Base-by-base conservation (phyloP, 2,329 filamentous ascomycete species). In the Exophiala spinifera region DNA sequence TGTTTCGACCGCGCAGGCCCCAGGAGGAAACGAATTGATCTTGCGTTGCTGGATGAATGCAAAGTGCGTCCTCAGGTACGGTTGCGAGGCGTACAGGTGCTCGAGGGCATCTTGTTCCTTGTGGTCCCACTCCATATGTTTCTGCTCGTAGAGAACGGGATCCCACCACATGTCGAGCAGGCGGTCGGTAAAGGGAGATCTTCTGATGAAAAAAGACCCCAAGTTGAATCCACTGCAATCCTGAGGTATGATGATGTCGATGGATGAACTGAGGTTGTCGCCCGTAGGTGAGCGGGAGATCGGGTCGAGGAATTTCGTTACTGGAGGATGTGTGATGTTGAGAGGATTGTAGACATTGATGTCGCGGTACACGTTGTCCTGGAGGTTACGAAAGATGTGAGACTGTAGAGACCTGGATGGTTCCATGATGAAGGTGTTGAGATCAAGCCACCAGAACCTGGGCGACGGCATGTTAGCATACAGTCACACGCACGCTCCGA, bases 401-500 rank as follows among this genome's bases (percentile, higher is more conserved):
- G 81, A 79, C 69, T 97, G 91, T 17, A 99, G 80, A 8, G 92
- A 96, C 71, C 91, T 89, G 17, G 84, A 86, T 3, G 91, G 90
- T 69, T 99, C 94, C 94, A 99, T 99, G 70, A 99, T 86, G 73
- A 92, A 95, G 2, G 94, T 99, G 74, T 96, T 95, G 36, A 97
- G 82, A 71, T 99, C 94, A 54, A 99, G 79, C 92, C 94, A 99
- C 94, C 94, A 99, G 67, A 99, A 94, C 91, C 91, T 96, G 68
- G 14, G 4, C 17, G 3, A 20, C 43, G 61, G 7, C 28, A 31
- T 44, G 57, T 60, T 36, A 56, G 42, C 34, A 47, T n/a, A n/a
- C 23, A 20, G 21, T 8, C 13, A 20, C 19, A 25, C 17, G n/a
- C n/a, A 36, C 3, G 17, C 36, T 14, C 23, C 28, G 33, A 34